Evolutionary conservation across 371 early-diverging fungal genomes (phyloP).

Genomic region (Mortierella polycephala): DNA sequence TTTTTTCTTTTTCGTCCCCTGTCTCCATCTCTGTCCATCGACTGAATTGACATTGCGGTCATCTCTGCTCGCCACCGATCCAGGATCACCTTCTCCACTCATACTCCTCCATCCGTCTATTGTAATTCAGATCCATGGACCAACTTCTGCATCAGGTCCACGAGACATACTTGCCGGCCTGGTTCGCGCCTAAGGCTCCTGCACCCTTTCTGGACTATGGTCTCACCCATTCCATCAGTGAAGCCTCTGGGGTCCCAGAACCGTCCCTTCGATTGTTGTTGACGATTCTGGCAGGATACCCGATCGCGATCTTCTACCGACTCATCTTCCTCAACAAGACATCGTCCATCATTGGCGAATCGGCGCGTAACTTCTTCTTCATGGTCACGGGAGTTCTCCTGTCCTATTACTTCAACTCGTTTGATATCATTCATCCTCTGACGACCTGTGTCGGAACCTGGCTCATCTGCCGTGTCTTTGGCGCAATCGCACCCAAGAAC

Average conservation of each 20-base stretch:
- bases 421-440: constrained; percentile 68
- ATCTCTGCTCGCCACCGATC: no score
- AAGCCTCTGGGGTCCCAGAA: constrained; percentile 67
- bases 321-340: constrained; percentile 48
- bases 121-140: no score
- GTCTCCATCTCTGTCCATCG: neutral
- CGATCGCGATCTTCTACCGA: constrained; percentile 61
- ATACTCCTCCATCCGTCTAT: no score
- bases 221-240: constrained; percentile 41
- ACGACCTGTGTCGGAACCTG: constrained; percentile 67
- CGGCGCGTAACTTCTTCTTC: constrained; percentile 64
- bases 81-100: neutral
- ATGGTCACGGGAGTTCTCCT: constrained; percentile 62
- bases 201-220: constrained; percentile 49
- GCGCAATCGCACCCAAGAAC: constrained; percentile 45
- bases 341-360: constrained; percentile 47
- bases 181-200: constrained; percentile 38
- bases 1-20: neutral
- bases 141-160: constrained; percentile 29
- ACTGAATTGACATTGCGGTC: no score
- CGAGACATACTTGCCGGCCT: constrained; percentile 33
- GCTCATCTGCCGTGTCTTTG: constrained; percentile 56
- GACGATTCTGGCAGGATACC: constrained; percentile 65
- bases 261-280: constrained; percentile 64
- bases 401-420: constrained; percentile 69